Evolutionary conservation across 805 yeast genomes (phyloP).

Genomic region (Yamadazyma laniorum): DNA sequence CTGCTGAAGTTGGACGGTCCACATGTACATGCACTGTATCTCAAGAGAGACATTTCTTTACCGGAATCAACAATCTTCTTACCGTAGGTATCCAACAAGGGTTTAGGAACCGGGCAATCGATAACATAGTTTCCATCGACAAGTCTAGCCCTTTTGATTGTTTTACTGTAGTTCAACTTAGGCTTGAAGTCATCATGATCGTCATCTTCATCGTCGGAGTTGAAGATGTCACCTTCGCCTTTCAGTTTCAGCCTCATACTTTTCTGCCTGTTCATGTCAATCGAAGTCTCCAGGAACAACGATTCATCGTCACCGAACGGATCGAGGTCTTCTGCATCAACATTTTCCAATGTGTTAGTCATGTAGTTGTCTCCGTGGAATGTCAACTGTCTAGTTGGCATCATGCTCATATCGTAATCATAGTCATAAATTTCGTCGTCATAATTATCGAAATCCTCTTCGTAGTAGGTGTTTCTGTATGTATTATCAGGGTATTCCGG

Average conservation of each 20-base stretch:
- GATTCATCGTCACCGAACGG: constrained; percentile 41
- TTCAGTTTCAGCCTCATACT: constrained; percentile 10
- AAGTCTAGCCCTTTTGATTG: constrained; percentile 41
- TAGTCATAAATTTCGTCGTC: constrained; percentile 11
- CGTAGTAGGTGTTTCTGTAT: constrained; percentile 21
- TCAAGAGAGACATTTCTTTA: constrained; percentile 77
- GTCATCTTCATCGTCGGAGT: constrained; percentile 8
- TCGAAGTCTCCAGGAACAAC: constrained; percentile 40
- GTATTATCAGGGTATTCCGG: constrained; percentile 31
- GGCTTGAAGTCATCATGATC: constrained; percentile 42
- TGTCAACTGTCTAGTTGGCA: constrained; percentile 16
- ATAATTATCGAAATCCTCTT: constrained; percentile 12
- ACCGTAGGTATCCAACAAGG: constrained; percentile 37
- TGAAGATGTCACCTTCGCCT: constrained; percentile 1
- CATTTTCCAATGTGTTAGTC: constrained; percentile 41
- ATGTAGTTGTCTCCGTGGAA: constrained; percentile 38
- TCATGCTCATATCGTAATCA: constrained; percentile 1
- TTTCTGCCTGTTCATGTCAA: constrained; percentile 19
- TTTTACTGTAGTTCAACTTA: constrained; percentile 40
- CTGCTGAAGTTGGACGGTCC: constrained; percentile 71
- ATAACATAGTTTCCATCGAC: constrained; percentile 45
- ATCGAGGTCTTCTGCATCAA: constrained; percentile 32
- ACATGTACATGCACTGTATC: constrained; percentile 93
- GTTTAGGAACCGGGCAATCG: constrained; percentile 42
- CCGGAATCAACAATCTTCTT: constrained; percentile 31